Conservation (phyloP, 2,329 filamentous ascomycete species). For the Pseudogymnoascus sp. region DNA sequence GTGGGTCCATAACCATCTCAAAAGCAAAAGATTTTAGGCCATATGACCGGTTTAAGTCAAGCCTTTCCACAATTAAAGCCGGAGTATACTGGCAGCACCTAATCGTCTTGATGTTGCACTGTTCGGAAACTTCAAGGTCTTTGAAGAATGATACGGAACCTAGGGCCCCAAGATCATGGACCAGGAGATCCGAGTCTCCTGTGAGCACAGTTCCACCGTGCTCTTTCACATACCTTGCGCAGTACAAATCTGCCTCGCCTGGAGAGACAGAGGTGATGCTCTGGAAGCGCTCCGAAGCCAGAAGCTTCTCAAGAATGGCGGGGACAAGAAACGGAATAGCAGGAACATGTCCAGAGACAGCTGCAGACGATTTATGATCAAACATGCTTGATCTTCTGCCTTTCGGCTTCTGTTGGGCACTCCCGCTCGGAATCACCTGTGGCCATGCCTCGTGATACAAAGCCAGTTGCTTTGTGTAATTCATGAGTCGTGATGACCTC, state of each 20-base stretch:
- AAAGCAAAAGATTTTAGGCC: slow-evolving; percentile 34
- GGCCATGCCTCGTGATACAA: slow-evolving; percentile 21
- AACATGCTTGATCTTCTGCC: slow-evolving; percentile 17
- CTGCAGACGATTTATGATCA: slow-evolving; percentile 18
- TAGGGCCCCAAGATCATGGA: slow-evolving; percentile 58
- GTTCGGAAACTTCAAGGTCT: slow-evolving; percentile 40
- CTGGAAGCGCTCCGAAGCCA: slow-evolving; percentile 35
- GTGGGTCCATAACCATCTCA: slow-evolving; percentile 24
- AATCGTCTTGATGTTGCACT: slow-evolving; percentile 20
- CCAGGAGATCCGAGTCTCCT: slow-evolving; percentile 78
- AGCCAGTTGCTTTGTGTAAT: slow-evolving; percentile 21
- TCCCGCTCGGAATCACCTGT: slow-evolving; percentile 10
- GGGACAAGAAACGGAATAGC: slow-evolving; percentile 66
- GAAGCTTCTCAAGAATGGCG: slow-evolving; percentile 64
- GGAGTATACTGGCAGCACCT: slow-evolving; percentile 33
- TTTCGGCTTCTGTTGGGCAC: slow-evolving; percentile 14
- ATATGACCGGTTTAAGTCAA: slow-evolving; percentile 34
- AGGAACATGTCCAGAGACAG: slow-evolving; percentile 29
- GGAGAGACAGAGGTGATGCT: slow-evolving; percentile 54
- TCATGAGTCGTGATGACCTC: slow-evolving; percentile 21
- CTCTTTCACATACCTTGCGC: slow-evolving; percentile 56
- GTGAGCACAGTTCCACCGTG: slow-evolving; percentile 58
- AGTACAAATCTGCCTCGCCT: slow-evolving; percentile 79
- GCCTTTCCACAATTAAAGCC: slow-evolving; percentile 34
- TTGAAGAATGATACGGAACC: slow-evolving; percentile 63